Evolutionary conservation across 805 yeast genomes (phyloP), one percentile per base, ranked within the genome.

Genomic region (Ogataea thermomethanolica): DNA sequence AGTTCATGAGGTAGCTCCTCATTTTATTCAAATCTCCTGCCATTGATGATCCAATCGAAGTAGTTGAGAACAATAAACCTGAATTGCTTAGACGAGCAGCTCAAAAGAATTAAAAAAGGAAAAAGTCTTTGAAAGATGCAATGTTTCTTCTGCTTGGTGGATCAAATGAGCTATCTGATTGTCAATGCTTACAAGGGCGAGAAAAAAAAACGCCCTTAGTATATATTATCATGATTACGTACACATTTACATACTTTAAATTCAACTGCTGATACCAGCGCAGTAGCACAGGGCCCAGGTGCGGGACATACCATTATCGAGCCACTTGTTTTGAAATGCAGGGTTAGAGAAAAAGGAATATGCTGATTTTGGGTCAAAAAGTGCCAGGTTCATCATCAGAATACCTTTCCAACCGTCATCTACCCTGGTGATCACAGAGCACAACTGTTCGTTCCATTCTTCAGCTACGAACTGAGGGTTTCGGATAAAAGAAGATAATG

Each of bases 331-430:
- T 33, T 62, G 59, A 37, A 66, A 69, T 29, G 41, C 35, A 3
- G 51, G 37, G 11, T 51, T 50, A 15, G 70, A 51, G 53, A 74
- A 75, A 51, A 71, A 74, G 1, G 49, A 50, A 56, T 71, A 73
- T 0, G 78, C 59, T 1, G 54, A 35, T 17, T 41, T 37, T 0
- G 78, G 70, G 45, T 74, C 74, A 41, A 53, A 58, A 33, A 73
- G 49, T 0, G 78, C 79, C 31, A 64, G 63, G 49, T 74, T 71
- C 34, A 70, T 53, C 58, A 62, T 59, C 42, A 71, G 50, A 20
- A 72, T 72, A 17, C 91, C 88, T 28, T 70, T 69, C 93, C 91
- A 84, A 8, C 78, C 77, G 45, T 69, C 74, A n/a, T 71, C 65
- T 7, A 79, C 63, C 2, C 53, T 47, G 21, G 54, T 67, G 13